Evolutionary conservation across 2,329 filamentous ascomycete genomes (phyloP).

Genomic region (Dichotomopilus funicola): DNA sequence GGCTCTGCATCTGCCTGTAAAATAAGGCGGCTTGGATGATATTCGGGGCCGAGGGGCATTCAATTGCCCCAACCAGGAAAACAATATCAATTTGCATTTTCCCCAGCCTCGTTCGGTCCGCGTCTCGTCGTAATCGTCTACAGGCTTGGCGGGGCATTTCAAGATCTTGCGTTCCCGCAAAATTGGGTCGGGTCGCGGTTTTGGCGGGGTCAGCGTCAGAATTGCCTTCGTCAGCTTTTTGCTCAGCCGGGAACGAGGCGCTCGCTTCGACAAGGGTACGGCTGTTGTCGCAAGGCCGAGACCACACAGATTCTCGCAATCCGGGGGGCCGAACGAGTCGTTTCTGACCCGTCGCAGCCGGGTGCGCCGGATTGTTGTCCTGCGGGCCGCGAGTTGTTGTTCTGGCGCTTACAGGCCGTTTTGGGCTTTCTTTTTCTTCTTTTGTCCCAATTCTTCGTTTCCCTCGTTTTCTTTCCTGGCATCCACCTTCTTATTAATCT

Average conservation of each 20-base stretch:
- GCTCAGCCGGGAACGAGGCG: constrained; percentile 2
- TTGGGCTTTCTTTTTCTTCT: background rate
- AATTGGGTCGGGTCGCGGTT: background rate
- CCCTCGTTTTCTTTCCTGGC: background rate
- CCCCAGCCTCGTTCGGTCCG: too few species aligned
- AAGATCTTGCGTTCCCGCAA: background rate
- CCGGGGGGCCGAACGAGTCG: background rate
- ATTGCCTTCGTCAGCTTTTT: background rate
- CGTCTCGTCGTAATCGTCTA: background rate
- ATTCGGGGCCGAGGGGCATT: too few species aligned
- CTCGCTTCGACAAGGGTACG: background rate
- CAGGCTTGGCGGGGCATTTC: background rate
- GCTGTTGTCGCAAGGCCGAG: background rate
- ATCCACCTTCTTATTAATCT: background rate
- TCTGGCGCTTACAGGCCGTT: background rate
- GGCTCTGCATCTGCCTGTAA: too few species aligned
- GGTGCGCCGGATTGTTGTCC: background rate
- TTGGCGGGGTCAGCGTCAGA: background rate
- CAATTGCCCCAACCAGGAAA: too few species aligned
- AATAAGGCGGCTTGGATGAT: too few species aligned
- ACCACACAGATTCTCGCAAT: too few species aligned
- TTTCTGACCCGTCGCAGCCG: background rate
- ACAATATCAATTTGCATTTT: too few species aligned
- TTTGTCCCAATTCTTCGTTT: background rate
- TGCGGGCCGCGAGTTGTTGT: background rate